These are phyloP conservation scores for Botrytis deweyae DNA, from an alignment of 2,329 filamentous ascomycete genomes.

Conservation along the genomic window DNA sequence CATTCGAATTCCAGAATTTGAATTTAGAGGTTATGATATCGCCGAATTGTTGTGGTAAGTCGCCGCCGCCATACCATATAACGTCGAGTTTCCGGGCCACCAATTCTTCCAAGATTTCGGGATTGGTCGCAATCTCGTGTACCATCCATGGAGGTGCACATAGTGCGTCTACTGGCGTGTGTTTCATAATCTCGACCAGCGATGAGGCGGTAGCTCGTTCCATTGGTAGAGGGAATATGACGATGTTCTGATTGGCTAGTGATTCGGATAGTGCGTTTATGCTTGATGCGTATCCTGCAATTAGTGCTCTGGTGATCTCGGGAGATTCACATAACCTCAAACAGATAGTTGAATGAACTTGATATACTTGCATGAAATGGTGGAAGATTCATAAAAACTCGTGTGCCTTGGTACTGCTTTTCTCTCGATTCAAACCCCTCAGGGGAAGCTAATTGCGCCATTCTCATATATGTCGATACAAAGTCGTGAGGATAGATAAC, in stretches of 20 bases:
- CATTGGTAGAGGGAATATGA: neutral
- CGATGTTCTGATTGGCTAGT: neutral
- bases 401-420: neutral
- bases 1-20: neutral
- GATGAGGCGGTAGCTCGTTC: neutral
- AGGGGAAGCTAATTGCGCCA: neutral
- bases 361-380: neutral
- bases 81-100: neutral
- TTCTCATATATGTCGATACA: neutral
- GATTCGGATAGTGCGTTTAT: neutral
- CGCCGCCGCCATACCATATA: neutral
- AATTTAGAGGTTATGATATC: neutral
- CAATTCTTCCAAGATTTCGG: neutral
- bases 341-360: neutral
- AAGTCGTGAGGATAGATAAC: neutral
- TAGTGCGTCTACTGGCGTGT: neutral
- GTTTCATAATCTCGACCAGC: neutral
- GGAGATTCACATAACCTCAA: neutral
- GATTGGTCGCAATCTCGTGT: neutral
- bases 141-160: neutral
- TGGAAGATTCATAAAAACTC: neutral
- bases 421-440: neutral
- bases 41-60: neutral
- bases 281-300: neutral
- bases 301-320: no score